Evolutionary conservation across 2,329 filamentous ascomycete genomes (phyloP), one percentile per base, ranked within the genome.

Genomic region (Diaporthe nobilis): DNA sequence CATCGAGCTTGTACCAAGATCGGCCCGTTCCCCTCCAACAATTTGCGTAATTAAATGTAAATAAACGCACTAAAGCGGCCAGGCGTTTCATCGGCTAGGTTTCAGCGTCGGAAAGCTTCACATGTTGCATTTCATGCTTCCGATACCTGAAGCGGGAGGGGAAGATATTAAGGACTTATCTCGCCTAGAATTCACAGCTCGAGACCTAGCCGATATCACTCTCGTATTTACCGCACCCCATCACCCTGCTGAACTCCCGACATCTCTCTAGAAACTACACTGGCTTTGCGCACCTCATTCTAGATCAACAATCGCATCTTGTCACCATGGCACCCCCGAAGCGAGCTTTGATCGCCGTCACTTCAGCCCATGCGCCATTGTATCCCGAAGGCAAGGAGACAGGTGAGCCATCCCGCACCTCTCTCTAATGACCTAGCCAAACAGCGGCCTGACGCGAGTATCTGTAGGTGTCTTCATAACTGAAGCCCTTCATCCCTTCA

Each of bases 401-500:
- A 15, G 58, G 37, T 44, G 5, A 61, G 22, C 4, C 1, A 25
- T 42, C 6, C 34, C 22, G 8, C n/a, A 28, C 1, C 2, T 8
- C 1, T 20, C 9, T 1, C 10, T 1, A 20, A 31, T 2, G 3
- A 3, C 5, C 15, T 15, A 57, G 3, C 3, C 13, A 4, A 8
- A 20, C 2, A 28, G 34, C 22, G 8, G n/a, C n/a, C 15, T 63
- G 37, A 44, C n/a, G 22, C 8, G 3, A 20, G 8, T 44, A 20
- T 17, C 5, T 13, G 5, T 15, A 63, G 58, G 58, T 4, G 58
- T 63, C 13, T 63, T 63, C 13, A 44, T 63, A 15, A 44, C 58
- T n/a, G 37, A 63, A 15, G 58, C 58, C 12, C 37, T 63, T 63
- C 58, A 63, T 28, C 58, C 58, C n/a, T 63, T 63, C 39, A 63